phyloP scores from a whole-genome alignment of 257 asterid genomes.

The Solanum bulbocastanum region DNA sequence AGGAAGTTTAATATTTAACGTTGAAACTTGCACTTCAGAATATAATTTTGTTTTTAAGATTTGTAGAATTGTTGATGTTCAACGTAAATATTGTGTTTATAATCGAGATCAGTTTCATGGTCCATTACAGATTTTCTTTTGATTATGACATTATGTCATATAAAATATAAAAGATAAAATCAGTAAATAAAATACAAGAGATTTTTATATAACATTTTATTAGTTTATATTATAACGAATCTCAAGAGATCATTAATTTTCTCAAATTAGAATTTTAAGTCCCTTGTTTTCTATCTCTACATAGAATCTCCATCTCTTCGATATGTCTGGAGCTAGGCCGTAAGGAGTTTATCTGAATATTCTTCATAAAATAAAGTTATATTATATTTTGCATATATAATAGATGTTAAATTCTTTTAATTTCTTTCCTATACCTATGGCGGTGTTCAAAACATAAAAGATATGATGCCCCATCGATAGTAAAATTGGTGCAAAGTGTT shows the following conservation, averaged over 20 bases:
- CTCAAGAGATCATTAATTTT: neutral
- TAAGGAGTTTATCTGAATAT: rapidly evolving
- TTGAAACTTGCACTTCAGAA: neutral
- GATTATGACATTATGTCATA: neutral
- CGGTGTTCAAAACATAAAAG: neutral
- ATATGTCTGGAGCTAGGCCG: neutral
- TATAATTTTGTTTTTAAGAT: neutral
- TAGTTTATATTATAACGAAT: neutral
- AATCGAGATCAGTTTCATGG: neutral
- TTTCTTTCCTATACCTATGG: neutral
- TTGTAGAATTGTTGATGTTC: neutral
- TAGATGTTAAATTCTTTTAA: neutral
- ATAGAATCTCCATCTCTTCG: neutral
- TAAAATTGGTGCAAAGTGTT: neutral
- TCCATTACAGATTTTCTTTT: neutral
- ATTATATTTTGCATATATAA: neutral
- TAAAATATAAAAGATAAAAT: neutral
- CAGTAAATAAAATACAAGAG: neutral
- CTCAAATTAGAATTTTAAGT: neutral
- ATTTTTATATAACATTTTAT: neutral
- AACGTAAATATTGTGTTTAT: neutral
- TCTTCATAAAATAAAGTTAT: neutral
- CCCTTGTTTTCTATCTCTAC: neutral
- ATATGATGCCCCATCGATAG: neutral
- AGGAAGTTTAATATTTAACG: neutral